Evolutionary conservation across 352 stramenopile genomes (phyloP), one percentile per base, ranked within the genome.

Genomic region (Elongisporangium prolatum): DNA sequence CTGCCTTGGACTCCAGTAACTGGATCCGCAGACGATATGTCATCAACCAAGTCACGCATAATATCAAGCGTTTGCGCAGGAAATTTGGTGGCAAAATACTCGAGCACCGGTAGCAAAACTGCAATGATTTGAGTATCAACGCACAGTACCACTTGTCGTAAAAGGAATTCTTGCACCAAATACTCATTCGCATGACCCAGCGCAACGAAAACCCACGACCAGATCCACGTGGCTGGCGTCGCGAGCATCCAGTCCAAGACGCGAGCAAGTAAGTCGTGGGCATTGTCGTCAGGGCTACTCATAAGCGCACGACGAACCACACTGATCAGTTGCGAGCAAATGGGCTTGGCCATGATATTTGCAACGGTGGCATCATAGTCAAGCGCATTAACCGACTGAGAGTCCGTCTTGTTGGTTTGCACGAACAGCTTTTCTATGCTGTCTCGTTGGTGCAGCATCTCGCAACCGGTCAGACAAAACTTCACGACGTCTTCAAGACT

Each of bases 171-270:
- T n/a, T 75, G 61, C 4, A 83, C 56, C 14, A 44, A 57, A 47
- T 68, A 78, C 34, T 77, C 72, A 48, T 88, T 75, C 48, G 70
- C 72, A 24, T 83, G 61, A 6, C 69, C 72, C 21, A 85, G 59
- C 4, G 75, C 67, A 34, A 68, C 61, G 21, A 89, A 59, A 20
- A 86, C 14, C 78, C 78, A 91, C 48, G 51, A 76, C 77, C 77
- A 86, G n/a, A 67, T 52, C 13, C 61, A 37, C 2, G 74, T 59
- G n/a, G 52, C 65, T 4, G 56, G 22, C 25, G 57, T 52, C 11
- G 54, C 52, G n/a, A 74, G 16, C 50, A 68, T 74, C 78, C 81
- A 91, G 2, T 83, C 64, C 37, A 83, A 52, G n/a, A 91, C 60
- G 16, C 72, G 62, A n/a, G 17, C 61, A 38, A 89, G 24, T 25